These are phyloP conservation scores for Pseudogymnoascus sp. DNA, from an alignment of 2,329 filamentous ascomycete genomes.

Conservation along the genomic window DNA sequence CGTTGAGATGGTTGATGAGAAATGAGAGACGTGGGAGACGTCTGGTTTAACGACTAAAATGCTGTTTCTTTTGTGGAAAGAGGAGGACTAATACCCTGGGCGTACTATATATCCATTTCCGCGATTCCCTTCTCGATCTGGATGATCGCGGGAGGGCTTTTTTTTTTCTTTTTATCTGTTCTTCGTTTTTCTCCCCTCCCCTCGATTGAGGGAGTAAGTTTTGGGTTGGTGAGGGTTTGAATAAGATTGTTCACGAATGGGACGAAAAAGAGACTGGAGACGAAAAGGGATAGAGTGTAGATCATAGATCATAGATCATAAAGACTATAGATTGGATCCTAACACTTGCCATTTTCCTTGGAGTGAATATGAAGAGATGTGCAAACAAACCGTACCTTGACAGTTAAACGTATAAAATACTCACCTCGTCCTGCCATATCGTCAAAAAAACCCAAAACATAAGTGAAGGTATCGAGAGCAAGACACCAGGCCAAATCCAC, in stretches of 20 bases:
- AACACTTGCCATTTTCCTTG: not conserved
- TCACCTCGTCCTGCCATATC: not conserved
- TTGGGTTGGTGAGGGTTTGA: not conserved
- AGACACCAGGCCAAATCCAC: not conserved
- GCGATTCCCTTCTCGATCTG: not conserved
- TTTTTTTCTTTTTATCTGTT: not conserved
- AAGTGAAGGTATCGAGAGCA: too few relatives aligned
- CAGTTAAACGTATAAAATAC: not conserved
- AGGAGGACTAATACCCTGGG: conserved; percentile 7
- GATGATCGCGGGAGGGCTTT: not conserved
- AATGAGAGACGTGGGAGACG: not conserved
- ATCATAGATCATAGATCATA: not conserved
- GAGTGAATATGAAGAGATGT: not conserved
- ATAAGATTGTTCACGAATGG: not conserved
- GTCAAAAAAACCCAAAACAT: too few relatives aligned
- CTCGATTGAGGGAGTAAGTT: not conserved
- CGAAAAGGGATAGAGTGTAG: not conserved
- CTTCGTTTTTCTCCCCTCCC: not conserved
- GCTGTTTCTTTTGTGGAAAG: not conserved
- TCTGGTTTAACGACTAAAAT: conserved; percentile 1
- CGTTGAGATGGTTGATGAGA: not conserved
- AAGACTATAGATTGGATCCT: not conserved
- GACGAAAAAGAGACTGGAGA: not conserved
- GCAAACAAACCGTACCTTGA: not conserved
- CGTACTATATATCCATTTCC: not conserved